Evolutionary conservation across 139 green algal genomes (phyloP), one percentile per base, ranked within the genome.

Genomic region (Haematococcus sp.): DNA sequence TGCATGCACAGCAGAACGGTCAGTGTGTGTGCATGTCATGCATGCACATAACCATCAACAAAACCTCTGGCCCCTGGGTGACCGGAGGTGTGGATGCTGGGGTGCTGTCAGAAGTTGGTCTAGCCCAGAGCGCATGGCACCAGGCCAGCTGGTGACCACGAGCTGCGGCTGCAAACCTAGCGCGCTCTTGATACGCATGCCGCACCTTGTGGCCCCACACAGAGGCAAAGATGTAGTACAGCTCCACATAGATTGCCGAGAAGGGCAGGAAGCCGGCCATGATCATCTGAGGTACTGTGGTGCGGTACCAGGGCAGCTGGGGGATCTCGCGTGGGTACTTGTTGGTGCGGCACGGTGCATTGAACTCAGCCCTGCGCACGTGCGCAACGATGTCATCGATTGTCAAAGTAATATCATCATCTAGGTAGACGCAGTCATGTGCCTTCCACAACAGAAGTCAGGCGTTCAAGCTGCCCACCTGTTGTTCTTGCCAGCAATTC

Each of bases 231-330:
- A 98, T 97, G 87, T 98, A 98, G 86, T 97, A 97, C 23, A 98
- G 90, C 91, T 98, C 94, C 40, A 98, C 95, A 88, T 98, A 98
- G 85, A 98, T 98, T 68, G 94, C 94, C 32, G 81, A 93, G 88
- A 98, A 98, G 40, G 93, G 94, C 70, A 98, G 85, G 84, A 97
- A 97, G 64, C 93, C 93, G 17, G 93, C 93, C 92, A 97, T 97
- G 22, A 92, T 22, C 91, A 98, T 97, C 85, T 98, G 94, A 30
- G 91, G 83, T 1, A 92, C 5, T 7, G 91, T 86, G 13, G 79
- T 76, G 17, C 93, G 83, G 87, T 96, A 98, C 93, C 93, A 98
- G 1, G 93, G 92, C 78, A 97, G 82, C 61, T 88, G 76, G 1
- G 94, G 94, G n/a, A 96, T 86, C 78, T 94, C 85, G 2, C 92